Evolutionary conservation across 306 rosid species (phyloP).

Genomic region (Fragaria vesca): DNA sequence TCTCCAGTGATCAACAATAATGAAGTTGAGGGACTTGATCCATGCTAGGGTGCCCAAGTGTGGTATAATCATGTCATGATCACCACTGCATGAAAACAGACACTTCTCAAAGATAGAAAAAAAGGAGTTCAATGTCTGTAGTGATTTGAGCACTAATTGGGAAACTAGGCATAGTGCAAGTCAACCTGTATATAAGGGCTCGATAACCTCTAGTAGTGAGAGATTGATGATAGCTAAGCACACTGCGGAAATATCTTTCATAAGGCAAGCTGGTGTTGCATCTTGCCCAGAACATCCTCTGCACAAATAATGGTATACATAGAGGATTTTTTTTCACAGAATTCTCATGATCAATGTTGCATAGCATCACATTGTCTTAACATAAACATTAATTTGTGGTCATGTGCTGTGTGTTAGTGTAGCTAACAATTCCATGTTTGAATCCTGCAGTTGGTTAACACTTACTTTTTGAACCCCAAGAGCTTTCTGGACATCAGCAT

Average conservation of each 20-base stretch:
- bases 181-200: constrained; percentile 48
- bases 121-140: too few relatives aligned
- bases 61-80: constrained; percentile 42
- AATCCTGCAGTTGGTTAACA: neutral
- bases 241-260: neutral
- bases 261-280: constrained; percentile 20
- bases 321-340: neutral
- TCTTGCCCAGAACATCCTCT: constrained; percentile 27
- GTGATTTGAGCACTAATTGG: neutral
- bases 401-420: neutral
- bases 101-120: neutral
- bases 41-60: constrained; percentile 45
- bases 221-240: constrained; percentile 38
- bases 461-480: constrained; percentile 22
- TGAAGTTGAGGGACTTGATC: constrained; percentile 50
- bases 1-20: constrained; percentile 41
- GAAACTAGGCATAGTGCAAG: neutral
- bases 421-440: neutral
- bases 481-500: constrained; percentile 22
- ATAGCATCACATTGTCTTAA: neutral
- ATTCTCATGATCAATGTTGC: neutral
- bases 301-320: neutral
- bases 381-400: neutral
- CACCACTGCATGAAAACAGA: constrained; percentile 38
- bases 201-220: constrained; percentile 40